Conservation (phyloP, 257 asterid species). For the Ilex asprella region DNA sequence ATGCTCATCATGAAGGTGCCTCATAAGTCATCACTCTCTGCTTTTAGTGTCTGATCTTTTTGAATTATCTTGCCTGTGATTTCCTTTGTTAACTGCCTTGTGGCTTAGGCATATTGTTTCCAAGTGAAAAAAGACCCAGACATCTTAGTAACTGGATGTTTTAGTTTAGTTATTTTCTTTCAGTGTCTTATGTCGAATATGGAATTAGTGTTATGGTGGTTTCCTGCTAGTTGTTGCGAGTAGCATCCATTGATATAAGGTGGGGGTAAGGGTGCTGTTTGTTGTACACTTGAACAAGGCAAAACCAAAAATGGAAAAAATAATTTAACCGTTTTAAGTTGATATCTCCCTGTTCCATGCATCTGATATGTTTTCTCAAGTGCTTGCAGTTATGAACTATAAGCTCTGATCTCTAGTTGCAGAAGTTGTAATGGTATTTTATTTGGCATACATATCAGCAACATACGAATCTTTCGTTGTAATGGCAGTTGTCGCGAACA, state of each 20-base stretch:
- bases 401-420: neutral
- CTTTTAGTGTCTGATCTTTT: slow-evolving; percentile 24
- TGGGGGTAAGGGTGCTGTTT: slow-evolving; percentile 24
- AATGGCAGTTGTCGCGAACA: no score
- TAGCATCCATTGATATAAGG: slow-evolving; percentile 29
- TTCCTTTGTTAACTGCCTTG: slow-evolving; percentile 35
- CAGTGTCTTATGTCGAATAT: slow-evolving; percentile 29
- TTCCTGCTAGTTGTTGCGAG: slow-evolving; percentile 22
- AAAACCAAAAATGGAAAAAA: slow-evolving; percentile 17
- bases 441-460: no score
- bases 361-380: neutral
- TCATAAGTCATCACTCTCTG: slow-evolving; percentile 24
- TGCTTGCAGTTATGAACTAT: neutral
- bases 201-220: slow-evolving; percentile 25
- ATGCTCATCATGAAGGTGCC: slow-evolving; percentile 27
- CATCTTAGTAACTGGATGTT: slow-evolving; percentile 45
- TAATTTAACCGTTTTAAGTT: slow-evolving; percentile 18
- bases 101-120: slow-evolving; percentile 52
- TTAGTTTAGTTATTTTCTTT: slow-evolving; percentile 35
- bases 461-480: no score
- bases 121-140: slow-evolving; percentile 26
- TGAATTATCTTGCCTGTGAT: slow-evolving; percentile 38
- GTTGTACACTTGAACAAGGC: slow-evolving; percentile 28
- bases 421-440: neutral
- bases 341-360: no score